Evolutionary conservation across 2,329 filamentous ascomycete species (phyloP).

Genomic region (Calonectria pauciramosa): DNA sequence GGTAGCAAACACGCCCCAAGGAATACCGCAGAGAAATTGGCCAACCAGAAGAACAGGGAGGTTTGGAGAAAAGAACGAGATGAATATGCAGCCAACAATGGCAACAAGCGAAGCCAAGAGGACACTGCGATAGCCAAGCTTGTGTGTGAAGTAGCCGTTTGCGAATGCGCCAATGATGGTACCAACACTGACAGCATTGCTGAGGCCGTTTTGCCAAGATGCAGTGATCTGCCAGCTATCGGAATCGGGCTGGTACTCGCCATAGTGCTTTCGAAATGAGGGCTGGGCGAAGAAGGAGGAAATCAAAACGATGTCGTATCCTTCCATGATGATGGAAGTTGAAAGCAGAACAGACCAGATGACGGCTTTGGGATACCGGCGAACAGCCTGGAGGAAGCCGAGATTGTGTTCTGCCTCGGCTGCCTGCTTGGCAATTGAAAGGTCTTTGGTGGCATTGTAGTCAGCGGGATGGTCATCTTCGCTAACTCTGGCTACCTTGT

Average conservation of each 20-base stretch:
- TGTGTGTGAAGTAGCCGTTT: constrained; percentile 14
- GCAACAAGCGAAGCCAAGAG: neutral
- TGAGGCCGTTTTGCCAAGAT: constrained; percentile 9
- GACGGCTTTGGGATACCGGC: constrained; percentile 18
- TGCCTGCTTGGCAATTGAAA: constrained; percentile 26
- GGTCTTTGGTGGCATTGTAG: constrained; percentile 26
- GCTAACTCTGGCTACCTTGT: constrained; percentile 35
- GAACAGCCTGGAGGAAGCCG: constrained; percentile 6
- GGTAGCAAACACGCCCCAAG: constrained; percentile 15
- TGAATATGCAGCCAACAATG: constrained; percentile 15
- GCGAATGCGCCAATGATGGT: constrained; percentile 15
- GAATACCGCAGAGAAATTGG: constrained; percentile 12
- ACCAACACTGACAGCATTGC: constrained; percentile 7
- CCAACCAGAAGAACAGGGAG: constrained; percentile 8
- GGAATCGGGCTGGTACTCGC: neutral
- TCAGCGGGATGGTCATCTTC: constrained; percentile 30
- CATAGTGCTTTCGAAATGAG: constrained; percentile 13
- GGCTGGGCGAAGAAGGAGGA: constrained; percentile 23
- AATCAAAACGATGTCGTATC: constrained; percentile 19
- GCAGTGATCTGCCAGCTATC: neutral
- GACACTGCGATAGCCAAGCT: constrained; percentile 7
- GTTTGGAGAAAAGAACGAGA: constrained; percentile 12
- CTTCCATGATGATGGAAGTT: constrained; percentile 26
- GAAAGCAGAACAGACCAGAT: constrained; percentile 21
- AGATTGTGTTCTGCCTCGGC: constrained; percentile 8